A percentile compares a stretch with the other conserved stretches of the same genome.
Evolutionary conservation across 2,329 filamentous ascomycete species (phyloP).

Genomic region (Penicillium sp.): DNA sequence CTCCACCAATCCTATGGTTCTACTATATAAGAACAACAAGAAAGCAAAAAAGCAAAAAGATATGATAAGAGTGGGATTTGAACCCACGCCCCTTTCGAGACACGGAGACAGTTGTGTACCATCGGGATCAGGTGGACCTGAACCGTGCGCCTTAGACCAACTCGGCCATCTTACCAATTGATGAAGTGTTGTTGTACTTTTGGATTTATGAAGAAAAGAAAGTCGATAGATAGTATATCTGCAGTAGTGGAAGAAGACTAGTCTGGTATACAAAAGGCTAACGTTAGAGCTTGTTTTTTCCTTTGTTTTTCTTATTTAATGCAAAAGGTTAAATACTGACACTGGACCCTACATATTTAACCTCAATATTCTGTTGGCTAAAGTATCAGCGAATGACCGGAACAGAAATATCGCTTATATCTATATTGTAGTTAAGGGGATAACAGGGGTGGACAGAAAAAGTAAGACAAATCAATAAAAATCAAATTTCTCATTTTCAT

Average conservation of each 20-base stretch:
- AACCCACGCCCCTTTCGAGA: conserved; percentile 15
- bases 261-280: background rate
- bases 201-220: background rate
- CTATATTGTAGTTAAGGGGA: background rate
- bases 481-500: background rate
- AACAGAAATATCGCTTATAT: background rate
- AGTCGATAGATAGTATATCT: too few species aligned
- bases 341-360: too few species aligned
- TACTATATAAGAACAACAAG: background rate
- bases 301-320: background rate
- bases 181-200: fast-evolving
- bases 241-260: too few species aligned
- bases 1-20: background rate
- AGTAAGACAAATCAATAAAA: background rate
- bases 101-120: conserved; percentile 13
- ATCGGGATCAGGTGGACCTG: conserved; percentile 29
- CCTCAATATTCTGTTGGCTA: background rate
- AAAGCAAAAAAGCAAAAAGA: conserved; percentile 5
- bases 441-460: background rate
- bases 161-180: conserved; percentile 36
- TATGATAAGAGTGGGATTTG: conserved; percentile 15
- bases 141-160: conserved; percentile 38
- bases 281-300: background rate
- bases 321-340: too few species aligned
- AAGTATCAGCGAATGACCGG: background rate